Conservation (phyloP, 805 yeast species). For the Saccharomyces paradoxus region DNA sequence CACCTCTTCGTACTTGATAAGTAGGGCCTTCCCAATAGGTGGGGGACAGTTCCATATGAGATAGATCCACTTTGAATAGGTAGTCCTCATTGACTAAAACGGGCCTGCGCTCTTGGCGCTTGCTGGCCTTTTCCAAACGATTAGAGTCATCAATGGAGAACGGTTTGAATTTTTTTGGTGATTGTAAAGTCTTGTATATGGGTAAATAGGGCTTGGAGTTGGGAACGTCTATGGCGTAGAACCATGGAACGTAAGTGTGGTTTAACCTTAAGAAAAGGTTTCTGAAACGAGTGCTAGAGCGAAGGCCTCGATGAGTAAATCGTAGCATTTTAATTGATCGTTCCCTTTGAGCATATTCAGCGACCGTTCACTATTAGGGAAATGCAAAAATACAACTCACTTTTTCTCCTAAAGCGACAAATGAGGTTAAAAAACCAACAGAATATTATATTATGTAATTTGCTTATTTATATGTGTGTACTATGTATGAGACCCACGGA, state of each 20-base stretch:
- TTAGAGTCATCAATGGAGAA: constrained; percentile 58
- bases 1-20: constrained; percentile 74
- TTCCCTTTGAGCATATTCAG: background rate
- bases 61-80: constrained; percentile 63
- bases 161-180: constrained; percentile 55
- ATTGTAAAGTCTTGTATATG: constrained; percentile 41
- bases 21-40: constrained; percentile 84
- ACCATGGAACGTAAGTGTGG: constrained; percentile 43
- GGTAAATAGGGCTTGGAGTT: constrained; percentile 54
- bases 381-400: background rate
- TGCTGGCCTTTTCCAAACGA: constrained; percentile 42
- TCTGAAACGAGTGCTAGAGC: background rate
- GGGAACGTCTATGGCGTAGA: constrained; percentile 76
- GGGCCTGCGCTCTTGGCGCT: constrained; percentile 1
- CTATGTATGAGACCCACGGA: constrained; percentile 7
- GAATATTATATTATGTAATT: background rate
- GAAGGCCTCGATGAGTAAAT: background rate
- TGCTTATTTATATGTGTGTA: background rate
- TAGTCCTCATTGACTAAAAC: constrained; percentile 74
- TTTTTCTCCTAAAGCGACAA: background rate
- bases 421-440: background rate
- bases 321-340: background rate
- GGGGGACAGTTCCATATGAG: constrained; percentile 48
- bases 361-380: background rate
- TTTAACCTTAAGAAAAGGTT: background rate